A percentile compares a stretch with the other conserved stretches of the same genome.
These are phyloP conservation scores for Septoria linicola DNA, from an alignment of 2,329 filamentous ascomycete species.

Conservation along the genomic window DNA sequence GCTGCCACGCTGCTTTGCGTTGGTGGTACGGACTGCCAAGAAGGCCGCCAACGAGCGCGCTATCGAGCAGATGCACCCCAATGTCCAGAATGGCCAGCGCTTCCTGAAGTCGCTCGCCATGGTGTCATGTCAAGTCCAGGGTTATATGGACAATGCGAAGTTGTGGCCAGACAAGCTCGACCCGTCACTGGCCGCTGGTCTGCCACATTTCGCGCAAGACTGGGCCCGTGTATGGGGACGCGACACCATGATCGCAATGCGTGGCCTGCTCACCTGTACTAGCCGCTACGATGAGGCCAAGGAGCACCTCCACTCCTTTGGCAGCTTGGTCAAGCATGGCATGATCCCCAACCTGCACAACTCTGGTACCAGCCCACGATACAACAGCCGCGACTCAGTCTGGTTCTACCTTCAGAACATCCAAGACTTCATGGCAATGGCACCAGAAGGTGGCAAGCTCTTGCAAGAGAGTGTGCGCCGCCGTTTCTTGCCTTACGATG, in stretches of 20 bases:
- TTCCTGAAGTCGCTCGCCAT: conserved; percentile 87
- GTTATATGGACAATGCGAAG: conserved; percentile 84
- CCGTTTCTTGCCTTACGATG: conserved; percentile 90
- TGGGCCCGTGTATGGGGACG: conserved; percentile 98
- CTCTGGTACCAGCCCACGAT: conserved; percentile 79
- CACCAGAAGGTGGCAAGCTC: conserved; percentile 71
- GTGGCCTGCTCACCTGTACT: conserved; percentile 87
- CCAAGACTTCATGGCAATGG: conserved; percentile 84
- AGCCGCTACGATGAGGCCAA: conserved; percentile 84
- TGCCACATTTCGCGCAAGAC: conserved; percentile 89
- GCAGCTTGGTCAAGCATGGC: conserved; percentile 93
- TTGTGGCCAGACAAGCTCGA: conserved; percentile 83
- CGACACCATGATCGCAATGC: conserved; percentile 93
- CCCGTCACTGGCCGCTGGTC: conserved; percentile 82
- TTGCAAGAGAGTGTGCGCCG: conserved; percentile 75
- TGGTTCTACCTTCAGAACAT: conserved; percentile 98
- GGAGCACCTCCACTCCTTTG: conserved; percentile 93
- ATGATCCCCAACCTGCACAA: conserved; percentile 96
- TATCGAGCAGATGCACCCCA: conserved; percentile 74
- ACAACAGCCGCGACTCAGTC: conserved; percentile 93
- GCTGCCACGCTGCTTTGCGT: conserved; percentile 86
- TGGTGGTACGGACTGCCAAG: conserved; percentile 85
- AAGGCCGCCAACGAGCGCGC: conserved; percentile 75
- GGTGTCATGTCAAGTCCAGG: conserved; percentile 88
- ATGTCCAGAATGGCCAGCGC: conserved; percentile 76